phyloP scores from a whole-genome alignment of 108 stramenopile genomes.

The Aureococcus anophagefferens region DNA sequence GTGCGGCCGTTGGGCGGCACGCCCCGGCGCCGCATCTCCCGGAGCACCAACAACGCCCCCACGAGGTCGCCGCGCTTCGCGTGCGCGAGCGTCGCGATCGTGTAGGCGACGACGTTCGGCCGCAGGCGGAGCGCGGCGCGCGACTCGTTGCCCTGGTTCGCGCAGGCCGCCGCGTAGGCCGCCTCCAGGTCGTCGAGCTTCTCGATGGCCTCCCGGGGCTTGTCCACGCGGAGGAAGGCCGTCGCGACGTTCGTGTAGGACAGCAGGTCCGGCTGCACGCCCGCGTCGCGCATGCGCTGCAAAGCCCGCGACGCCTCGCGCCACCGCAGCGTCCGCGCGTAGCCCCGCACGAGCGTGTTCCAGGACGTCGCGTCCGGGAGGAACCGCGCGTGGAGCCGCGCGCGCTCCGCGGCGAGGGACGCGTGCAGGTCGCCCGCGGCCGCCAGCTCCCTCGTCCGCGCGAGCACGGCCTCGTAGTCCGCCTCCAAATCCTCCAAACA shows the following conservation, averaged over 20 bases:
- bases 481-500: slow-evolving; percentile 59
- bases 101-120: background rate
- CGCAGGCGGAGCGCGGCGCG: too few species aligned
- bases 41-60: background rate
- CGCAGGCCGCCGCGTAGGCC: background rate
- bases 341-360: background rate
- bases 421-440: slow-evolving; percentile 31
- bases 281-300: background rate
- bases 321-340: background rate
- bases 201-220: background rate
- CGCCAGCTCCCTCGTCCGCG: slow-evolving; percentile 16
- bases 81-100: background rate
- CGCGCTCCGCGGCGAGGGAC: background rate
- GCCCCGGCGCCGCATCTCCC: background rate
- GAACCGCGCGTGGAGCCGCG: slow-evolving; percentile 48
- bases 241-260: background rate
- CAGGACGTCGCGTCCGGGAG: background rate
- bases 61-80: background rate
- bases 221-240: background rate
- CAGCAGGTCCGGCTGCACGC: background rate
- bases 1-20: background rate
- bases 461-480: slow-evolving; percentile 50
- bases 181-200: background rate
- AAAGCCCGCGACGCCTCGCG: background rate
- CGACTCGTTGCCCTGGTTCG: too few species aligned